phyloP scores from a whole-genome alignment of 768 basidiomycete genomes.

The Plicaturopsis crispa region DNA sequence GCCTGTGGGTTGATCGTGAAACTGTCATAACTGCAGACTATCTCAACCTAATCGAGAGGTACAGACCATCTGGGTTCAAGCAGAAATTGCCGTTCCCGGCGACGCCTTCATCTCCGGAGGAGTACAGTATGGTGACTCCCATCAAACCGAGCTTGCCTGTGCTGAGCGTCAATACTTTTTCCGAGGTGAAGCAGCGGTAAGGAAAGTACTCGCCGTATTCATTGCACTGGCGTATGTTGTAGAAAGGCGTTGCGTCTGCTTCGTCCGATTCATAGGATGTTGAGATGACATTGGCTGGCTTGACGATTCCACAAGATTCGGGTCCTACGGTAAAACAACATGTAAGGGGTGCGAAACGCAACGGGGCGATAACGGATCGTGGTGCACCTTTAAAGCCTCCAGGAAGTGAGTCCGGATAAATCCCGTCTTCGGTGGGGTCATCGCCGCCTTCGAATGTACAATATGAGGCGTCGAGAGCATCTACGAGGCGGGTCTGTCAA shows the following conservation, averaged over 20 bases:
- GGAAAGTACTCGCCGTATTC: too few relatives aligned
- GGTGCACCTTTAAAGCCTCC: conserved; percentile 24
- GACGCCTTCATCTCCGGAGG: conserved; percentile 12
- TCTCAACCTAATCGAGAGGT: not conserved
- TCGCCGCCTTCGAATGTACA: conserved; percentile 37
- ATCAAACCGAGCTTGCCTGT: conserved; percentile 14
- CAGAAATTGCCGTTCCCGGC: conserved; percentile 17
- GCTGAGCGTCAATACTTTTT: too few relatives aligned
- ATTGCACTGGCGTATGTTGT: conserved; percentile 35
- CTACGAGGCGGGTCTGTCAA: too few relatives aligned
- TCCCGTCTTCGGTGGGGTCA: conserved; percentile 26
- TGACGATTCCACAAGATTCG: conserved; percentile 31
- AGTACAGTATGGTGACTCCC: conserved; percentile 17
- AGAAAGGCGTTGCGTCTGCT: conserved; percentile 27
- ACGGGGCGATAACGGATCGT: not conserved
- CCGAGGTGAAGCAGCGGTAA: too few relatives aligned
- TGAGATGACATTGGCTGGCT: conserved; percentile 34
- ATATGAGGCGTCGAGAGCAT: conserved; percentile 38
- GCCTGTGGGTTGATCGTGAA: too few relatives aligned
- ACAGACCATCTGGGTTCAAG: conserved; percentile 2
- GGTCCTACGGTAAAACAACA: conserved; percentile 11
- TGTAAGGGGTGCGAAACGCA: not conserved
- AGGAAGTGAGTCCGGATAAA: conserved; percentile 22
- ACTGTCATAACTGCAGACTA: conserved; percentile 6
- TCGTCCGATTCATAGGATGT: conserved; percentile 39